Evolutionary conservation across 1,284 basidiomycete genomes (phyloP), one percentile per base, ranked within the genome.

Genomic region (Ceratobasidium sp.): DNA sequence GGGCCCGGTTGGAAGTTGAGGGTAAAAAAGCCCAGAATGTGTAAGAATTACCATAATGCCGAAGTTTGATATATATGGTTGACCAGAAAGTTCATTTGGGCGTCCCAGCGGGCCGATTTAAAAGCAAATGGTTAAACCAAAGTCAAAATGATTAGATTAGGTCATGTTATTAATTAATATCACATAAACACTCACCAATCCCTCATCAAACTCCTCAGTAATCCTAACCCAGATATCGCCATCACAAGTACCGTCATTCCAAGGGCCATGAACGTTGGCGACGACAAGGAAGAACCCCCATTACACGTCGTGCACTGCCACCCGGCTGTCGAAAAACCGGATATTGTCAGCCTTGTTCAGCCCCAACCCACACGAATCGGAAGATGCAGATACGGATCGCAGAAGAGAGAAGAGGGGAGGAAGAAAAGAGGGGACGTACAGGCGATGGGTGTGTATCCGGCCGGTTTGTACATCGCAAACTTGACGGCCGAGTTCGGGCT

Each of bases 391-490:
- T 61, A 77, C 66, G 49, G 46, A 57, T 32, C 9, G 21, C 44
- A 26, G 26, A 16, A 38, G 43, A 55, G 35, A n/a, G 18, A 64
- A n/a, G 30, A n/a, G n/a, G n/a, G n/a, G n/a, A 69, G 6, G 57
- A 62, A 50, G 57, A 38, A 54, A 70, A 18, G 50, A 73, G 79
- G 83, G 75, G 57, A 91, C 94, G 88, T 75, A 84, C 88, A 86
- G 1, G 87, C 79, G 5, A 96, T 79, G 13, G 90, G 87, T 0
- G 91, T 93, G 80, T 96, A 96, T 7, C 86, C 59, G 77, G 88
- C 87, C 0, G 95, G 95, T 0, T 89, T 89, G 81, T 98, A 98
- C 79, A 98, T 81, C 61, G 93, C 93, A 82, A 98, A 98, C 77
- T 86, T 84, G 52, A 94, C 83, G 2, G 86, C 86, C 44, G 84